Base-by-base conservation (phyloP, 495 filamentous ascomycete species). In the Neurospora hispaniola region DNA sequence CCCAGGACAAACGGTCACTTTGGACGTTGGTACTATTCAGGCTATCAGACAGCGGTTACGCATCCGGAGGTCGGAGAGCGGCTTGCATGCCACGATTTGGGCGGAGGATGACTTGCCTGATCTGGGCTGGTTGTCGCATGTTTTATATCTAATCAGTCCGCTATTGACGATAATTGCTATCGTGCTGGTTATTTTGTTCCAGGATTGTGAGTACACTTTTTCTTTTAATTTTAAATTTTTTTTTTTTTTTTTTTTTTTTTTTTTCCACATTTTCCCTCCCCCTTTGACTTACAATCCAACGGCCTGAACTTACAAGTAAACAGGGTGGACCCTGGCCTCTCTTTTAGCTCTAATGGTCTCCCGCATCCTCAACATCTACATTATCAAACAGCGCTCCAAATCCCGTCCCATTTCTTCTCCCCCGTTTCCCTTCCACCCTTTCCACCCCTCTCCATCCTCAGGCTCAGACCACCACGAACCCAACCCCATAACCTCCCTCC, bases 331-430 rank as follows among this genome's bases (percentile, higher is more conserved):
- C 9, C 70, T 89, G 5, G 78, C 75, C 42, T 77, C 80, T 3
- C 72, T 89, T 9, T 40, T 81, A 7, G 81, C 80, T 1, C 81
- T 88, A 27, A 86, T 88, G 75, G 48, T 85, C 69, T 82, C 85
- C 43, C 86, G 89, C n/a, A 44, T 88, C 6, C 75, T 85, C 46
- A 90, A 90, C 74, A 83, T 86, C 70, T 80, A 81, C 75, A 80
- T 89, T 54, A 85, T 89, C 71, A 86, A 86, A 72, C 81, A 83
- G 39, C 85, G 87, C 35, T 72, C 79, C 10, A 75, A 77, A 31
- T 75, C 76, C n/a, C 69, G 44, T 16, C 43, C 43, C 10, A 16
- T 12, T 9, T 6, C 27, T 18, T 16, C 12, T 73, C 48, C n/a
- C 27, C 6, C 75, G 71, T 5, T 46, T 73, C 14, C 73, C 44